Conservation (phyloP, 2,329 filamentous ascomycete species). For the Atkinsonella hypoxylon region DNA sequence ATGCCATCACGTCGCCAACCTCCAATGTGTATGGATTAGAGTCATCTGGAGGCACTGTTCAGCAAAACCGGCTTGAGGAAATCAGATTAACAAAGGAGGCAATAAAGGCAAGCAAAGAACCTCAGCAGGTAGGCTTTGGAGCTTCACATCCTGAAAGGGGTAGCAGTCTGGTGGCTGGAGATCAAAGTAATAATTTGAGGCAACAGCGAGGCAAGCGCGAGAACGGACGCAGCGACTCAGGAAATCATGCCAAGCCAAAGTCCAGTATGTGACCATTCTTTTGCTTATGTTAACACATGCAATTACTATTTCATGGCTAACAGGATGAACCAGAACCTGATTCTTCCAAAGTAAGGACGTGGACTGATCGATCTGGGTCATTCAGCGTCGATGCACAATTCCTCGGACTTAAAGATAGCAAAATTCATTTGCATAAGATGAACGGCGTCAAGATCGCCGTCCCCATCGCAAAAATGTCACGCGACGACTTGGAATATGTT, state of each 20-base stretch:
- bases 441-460: constrained; percentile 99
- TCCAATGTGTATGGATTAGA: constrained; percentile 34
- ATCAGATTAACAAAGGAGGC: constrained; percentile 73
- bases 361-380: constrained; percentile 89
- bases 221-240: constrained; percentile 46
- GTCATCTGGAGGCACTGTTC: constrained; percentile 50
- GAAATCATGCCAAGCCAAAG: constrained; percentile 46
- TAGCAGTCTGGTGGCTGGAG: constrained; percentile 61
- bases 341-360: constrained; percentile 68
- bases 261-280: constrained; percentile 47
- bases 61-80: constrained; percentile 71
- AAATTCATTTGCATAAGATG: constrained; percentile 94
- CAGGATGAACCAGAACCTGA: constrained; percentile 59
- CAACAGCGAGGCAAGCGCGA: constrained; percentile 64
- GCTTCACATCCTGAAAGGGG: constrained; percentile 64
- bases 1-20: constrained; percentile 43
- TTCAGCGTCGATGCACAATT: constrained; percentile 98
- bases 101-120: constrained; percentile 48
- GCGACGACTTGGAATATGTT: constrained; percentile 90
- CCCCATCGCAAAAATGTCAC: constrained; percentile 87
- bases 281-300: neutral
- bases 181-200: constrained; percentile 53
- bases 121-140: constrained; percentile 59
- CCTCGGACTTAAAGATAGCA: constrained; percentile 84
- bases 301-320: neutral